phyloP scores from a whole-genome alignment of 805 yeast genomes.

The Hanseniaspora vineae region DNA sequence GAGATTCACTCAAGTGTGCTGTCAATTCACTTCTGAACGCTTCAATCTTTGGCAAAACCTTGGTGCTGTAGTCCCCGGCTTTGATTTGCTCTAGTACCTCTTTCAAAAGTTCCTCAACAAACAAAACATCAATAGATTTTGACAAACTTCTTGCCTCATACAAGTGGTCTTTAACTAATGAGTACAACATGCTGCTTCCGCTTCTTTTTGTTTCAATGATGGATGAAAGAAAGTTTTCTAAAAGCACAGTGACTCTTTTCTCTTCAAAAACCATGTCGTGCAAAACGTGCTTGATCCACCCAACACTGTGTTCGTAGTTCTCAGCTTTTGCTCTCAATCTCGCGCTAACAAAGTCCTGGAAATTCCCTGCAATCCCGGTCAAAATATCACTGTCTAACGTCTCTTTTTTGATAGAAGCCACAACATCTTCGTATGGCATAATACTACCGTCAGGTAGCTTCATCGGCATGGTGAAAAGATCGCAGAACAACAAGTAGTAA shows the following conservation, averaged over 20 bases:
- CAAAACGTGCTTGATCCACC: conserved; percentile 62
- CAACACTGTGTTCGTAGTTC: conserved; percentile 55
- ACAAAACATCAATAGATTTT: conserved; percentile 52
- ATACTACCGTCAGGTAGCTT: conserved; percentile 43
- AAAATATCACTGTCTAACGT: conserved; percentile 47
- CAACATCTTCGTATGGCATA: conserved; percentile 64
- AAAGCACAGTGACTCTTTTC: conserved; percentile 49
- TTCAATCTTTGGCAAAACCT: conserved; percentile 21
- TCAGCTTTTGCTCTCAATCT: conserved; percentile 45
- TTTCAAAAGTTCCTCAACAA: conserved; percentile 45
- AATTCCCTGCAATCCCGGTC: conserved; percentile 44
- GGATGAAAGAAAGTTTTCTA: conserved; percentile 28
- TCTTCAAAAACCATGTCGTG: conserved; percentile 60
- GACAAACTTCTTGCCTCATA: conserved; percentile 45
- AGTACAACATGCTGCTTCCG: conserved; percentile 44
- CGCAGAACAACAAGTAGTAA: conserved; percentile 51
- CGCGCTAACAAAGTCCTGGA: conserved; percentile 54
- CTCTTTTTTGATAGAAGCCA: conserved; percentile 58
- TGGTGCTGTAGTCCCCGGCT: conserved; percentile 34
- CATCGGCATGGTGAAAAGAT: conserved; percentile 64
- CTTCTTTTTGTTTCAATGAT: conserved; percentile 27
- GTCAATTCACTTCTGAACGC: conserved; percentile 40
- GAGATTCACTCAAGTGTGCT: conserved; percentile 41
- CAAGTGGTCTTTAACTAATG: conserved; percentile 42
- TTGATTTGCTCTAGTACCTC: conserved; percentile 36